These are phyloP conservation scores for Saccharomyces hybrid DNA, from an alignment of 1,139 yeast species.

Conservation along the genomic window DNA sequence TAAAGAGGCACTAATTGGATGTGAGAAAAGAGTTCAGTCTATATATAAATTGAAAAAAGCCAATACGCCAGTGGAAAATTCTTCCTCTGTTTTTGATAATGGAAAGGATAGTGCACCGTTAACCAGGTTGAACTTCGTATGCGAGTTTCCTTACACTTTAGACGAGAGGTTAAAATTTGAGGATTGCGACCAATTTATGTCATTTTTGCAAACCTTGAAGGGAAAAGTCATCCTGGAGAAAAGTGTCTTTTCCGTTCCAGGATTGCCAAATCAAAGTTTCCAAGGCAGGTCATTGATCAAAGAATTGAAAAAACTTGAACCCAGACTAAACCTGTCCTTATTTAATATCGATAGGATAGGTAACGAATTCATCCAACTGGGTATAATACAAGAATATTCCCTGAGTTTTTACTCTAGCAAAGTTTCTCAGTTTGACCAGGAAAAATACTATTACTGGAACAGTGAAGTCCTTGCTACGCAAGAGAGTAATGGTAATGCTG, in stretches of 20 bases:
- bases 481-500: not conserved
- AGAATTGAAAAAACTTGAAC: constrained; percentile 9
- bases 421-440: constrained; percentile 5
- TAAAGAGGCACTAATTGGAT: constrained; percentile 11
- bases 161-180: constrained; percentile 12
- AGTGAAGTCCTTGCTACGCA: not conserved
- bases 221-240: constrained; percentile 18
- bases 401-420: not conserved
- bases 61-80: not conserved
- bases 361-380: constrained; percentile 12
- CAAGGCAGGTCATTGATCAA: constrained; percentile 11
- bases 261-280: constrained; percentile 21
- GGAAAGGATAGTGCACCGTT: not conserved
- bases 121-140: not conserved
- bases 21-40: constrained; percentile 2
- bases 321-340: constrained; percentile 15
- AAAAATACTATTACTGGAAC: constrained; percentile 11
- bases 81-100: not conserved
- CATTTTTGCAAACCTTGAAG: constrained; percentile 15
- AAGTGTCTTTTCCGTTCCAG: constrained; percentile 24
- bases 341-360: constrained; percentile 20
- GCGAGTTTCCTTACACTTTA: constrained; percentile 7
- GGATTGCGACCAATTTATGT: constrained; percentile 14
- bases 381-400: constrained; percentile 11
- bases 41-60: not conserved